phyloP scores from a whole-genome alignment of 257 asterid species.

The Solanum chaucha region DNA sequence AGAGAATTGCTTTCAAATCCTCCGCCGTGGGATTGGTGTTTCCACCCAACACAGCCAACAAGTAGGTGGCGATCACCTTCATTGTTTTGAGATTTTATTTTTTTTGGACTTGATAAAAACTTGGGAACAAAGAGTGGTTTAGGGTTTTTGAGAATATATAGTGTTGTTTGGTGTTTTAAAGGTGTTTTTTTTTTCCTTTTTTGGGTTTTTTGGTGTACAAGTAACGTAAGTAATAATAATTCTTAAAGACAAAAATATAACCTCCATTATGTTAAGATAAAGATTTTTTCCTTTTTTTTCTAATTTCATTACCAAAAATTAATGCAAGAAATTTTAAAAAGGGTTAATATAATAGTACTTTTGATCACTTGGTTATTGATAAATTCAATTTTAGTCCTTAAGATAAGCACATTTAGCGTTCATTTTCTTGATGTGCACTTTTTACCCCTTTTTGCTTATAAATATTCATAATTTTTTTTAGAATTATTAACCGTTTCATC shows the following conservation, averaged over 20 bases:
- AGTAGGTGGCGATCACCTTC: constrained; percentile 10
- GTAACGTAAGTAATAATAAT: not conserved
- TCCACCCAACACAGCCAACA: constrained; percentile 15
- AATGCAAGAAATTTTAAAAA: not conserved
- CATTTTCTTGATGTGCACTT: not conserved
- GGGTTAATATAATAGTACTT: not conserved
- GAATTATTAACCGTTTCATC: not conserved
- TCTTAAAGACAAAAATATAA: not conserved
- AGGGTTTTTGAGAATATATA: not conserved
- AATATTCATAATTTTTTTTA: not conserved
- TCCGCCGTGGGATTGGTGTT: constrained; percentile 2
- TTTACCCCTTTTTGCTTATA: not conserved
- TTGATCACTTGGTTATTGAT: not conserved
- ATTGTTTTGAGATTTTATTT: not conserved
- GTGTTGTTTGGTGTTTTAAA: not conserved
- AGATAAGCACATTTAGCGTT: not conserved
- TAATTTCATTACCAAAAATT: not conserved
- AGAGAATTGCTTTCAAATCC: constrained; percentile 4
- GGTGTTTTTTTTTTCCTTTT: not conserved
- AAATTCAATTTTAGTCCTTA: not conserved
- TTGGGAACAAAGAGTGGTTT: not conserved
- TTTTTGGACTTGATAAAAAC: not conserved
- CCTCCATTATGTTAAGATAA: not conserved
- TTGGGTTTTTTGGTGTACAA: not conserved
- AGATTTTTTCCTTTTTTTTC: not conserved